Conservation (phyloP, 1,284 basidiomycete species). For the Xanthoconium separans region DNA sequence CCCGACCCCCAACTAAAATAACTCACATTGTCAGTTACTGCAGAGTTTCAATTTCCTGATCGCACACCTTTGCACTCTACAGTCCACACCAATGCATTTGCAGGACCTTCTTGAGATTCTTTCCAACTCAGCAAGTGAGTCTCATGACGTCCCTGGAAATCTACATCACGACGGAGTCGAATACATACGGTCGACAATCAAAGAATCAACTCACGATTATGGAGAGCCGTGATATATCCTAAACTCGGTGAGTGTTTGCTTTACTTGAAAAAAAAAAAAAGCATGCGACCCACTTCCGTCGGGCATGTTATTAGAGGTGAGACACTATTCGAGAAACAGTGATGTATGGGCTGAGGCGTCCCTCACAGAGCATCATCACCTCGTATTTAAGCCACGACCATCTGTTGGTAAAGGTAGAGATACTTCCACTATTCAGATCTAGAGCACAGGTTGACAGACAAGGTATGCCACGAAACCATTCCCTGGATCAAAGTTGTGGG, state of each 20-base stretch:
- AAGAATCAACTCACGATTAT: slow-evolving; percentile 47
- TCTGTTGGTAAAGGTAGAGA: slow-evolving; percentile 8
- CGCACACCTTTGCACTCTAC: slow-evolving; percentile 53
- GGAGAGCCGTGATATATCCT: slow-evolving; percentile 46
- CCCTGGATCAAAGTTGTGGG: background rate
- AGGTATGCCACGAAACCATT: slow-evolving; percentile 2
- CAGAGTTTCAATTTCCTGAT: background rate
- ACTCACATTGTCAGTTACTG: background rate
- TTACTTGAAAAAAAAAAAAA: background rate
- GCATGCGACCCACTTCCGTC: slow-evolving; percentile 20
- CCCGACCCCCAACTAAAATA: slow-evolving; percentile 45
- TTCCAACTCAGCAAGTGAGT: slow-evolving; percentile 39
- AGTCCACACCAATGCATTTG: slow-evolving; percentile 47
- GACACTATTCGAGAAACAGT: background rate
- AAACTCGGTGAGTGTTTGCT: slow-evolving; percentile 12
- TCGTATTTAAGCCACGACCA: slow-evolving; percentile 25
- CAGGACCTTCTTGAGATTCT: slow-evolving; percentile 40
- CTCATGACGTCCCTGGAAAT: slow-evolving; percentile 39
- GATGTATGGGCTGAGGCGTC: slow-evolving; percentile 1
- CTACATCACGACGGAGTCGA: slow-evolving; percentile 27
- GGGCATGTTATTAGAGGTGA: slow-evolving; percentile 13
- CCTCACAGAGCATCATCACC: background rate
- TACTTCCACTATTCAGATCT: background rate
- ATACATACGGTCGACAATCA: background rate
- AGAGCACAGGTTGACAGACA: slow-evolving; percentile 4